Conservation (phyloP, 768 basidiomycete genomes). For the Pleurotus eryngii region DNA sequence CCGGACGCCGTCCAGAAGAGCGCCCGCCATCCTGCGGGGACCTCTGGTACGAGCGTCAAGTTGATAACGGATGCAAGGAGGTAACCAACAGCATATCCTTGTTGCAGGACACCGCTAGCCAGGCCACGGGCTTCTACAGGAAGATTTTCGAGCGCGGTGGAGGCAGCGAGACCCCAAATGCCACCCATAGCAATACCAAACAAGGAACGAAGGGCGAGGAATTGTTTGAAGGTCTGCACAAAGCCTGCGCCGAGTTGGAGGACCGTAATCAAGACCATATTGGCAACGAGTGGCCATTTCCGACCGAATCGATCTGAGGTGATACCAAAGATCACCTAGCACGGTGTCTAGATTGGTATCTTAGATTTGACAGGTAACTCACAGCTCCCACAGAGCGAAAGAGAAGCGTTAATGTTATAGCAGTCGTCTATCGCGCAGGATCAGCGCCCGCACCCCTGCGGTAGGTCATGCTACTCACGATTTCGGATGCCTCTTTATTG, state of each 20-base stretch:
- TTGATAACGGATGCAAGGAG: conserved; percentile 84
- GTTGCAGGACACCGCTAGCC: conserved; percentile 79
- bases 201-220: conserved; percentile 78
- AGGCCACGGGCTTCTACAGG: conserved; percentile 86
- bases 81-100: conserved; percentile 86
- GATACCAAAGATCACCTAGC: conserved; percentile 70
- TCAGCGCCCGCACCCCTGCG: neutral
- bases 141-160: conserved; percentile 85
- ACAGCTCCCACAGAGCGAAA: conserved; percentile 80
- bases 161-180: conserved; percentile 80
- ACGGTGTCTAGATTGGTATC: conserved; percentile 13
- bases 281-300: conserved; percentile 87
- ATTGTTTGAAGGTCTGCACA: conserved; percentile 69
- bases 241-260: conserved; percentile 84
- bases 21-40: conserved; percentile 56
- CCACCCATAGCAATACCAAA: conserved; percentile 91
- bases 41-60: conserved; percentile 54
- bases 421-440: conserved; percentile 46
- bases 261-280: conserved; percentile 65
- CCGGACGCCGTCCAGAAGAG: conserved; percentile 82
- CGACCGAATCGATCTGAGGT: conserved; percentile 88
- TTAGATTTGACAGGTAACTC: conserved; percentile 17
- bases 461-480: conserved; percentile 29
- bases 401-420: conserved; percentile 91
- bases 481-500: conserved; percentile 31